phyloP scores from a whole-genome alignment of 306 rosid species.

The Gastrolobium villosum region DNA sequence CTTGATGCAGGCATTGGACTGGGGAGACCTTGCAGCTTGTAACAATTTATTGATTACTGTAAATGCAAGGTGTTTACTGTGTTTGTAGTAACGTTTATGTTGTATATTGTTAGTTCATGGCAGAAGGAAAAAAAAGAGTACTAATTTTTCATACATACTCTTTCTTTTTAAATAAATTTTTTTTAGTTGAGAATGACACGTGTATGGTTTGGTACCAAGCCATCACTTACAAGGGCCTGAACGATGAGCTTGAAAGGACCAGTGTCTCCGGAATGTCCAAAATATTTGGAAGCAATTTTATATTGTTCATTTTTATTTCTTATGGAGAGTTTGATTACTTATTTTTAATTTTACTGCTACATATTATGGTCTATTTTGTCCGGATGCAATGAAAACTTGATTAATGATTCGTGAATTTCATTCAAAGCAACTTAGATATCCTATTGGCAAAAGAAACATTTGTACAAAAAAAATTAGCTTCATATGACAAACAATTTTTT shows the following conservation, averaged over 20 bases:
- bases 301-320: constrained; percentile 1
- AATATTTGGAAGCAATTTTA: constrained; percentile 39
- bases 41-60: constrained; percentile 57
- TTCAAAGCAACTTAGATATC: neutral
- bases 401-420: neutral
- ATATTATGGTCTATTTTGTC: neutral
- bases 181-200: constrained; percentile 5
- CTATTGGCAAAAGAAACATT: neutral
- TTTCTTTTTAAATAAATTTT: constrained; percentile 14
- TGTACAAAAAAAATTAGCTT: too few relatives aligned
- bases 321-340: neutral
- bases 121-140: constrained; percentile 28
- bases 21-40: constrained; percentile 52
- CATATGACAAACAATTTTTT: too few relatives aligned
- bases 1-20: constrained; percentile 12
- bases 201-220: constrained; percentile 23
- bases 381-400: neutral
- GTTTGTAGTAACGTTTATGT: constrained; percentile 48
- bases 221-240: neutral
- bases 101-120: constrained; percentile 56
- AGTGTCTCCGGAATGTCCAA: constrained; percentile 7
- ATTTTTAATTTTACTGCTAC: neutral
- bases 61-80: constrained; percentile 50
- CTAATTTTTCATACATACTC: constrained; percentile 39
- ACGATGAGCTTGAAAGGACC: neutral